Percentiles rank a stretch among this genome's conserved stretches.
Conservation (phyloP, 163 green algal species). For the Scenedesmus sp. region DNA sequence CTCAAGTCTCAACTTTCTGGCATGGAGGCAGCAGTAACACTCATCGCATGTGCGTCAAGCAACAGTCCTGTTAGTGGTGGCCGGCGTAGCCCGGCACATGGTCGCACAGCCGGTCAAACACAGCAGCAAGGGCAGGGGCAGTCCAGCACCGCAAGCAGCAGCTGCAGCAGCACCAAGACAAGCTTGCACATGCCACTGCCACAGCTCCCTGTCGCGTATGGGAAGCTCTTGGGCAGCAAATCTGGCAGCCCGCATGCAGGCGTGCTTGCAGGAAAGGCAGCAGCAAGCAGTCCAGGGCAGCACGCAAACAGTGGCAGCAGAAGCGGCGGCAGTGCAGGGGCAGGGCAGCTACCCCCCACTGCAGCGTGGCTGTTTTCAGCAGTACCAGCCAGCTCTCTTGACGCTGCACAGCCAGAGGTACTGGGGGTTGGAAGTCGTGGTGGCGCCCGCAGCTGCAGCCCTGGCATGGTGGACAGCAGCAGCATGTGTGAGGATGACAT, state of each 20-base stretch:
- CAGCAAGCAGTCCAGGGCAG: background rate
- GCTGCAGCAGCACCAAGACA: background rate
- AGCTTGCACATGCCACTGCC: background rate
- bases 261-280: background rate
- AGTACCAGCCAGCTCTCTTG: background rate
- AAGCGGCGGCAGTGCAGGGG: background rate
- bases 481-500: conserved; percentile 23
- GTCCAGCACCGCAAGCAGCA: background rate
- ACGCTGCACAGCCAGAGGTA: background rate
- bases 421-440: background rate
- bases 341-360: background rate
- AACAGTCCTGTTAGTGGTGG: background rate
- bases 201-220: background rate
- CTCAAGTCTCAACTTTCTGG: conserved; percentile 21
- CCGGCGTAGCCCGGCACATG: conserved; percentile 26
- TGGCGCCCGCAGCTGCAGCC: background rate
- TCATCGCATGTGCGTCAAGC: background rate
- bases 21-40: conserved; percentile 17
- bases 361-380: background rate
- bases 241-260: background rate
- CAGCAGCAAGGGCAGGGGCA: background rate
- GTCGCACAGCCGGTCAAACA: background rate
- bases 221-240: background rate
- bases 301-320: background rate
- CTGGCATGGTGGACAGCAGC: background rate